Conservation (phyloP, 73 alveolate species). For the Paramecium tetraurelia region DNA sequence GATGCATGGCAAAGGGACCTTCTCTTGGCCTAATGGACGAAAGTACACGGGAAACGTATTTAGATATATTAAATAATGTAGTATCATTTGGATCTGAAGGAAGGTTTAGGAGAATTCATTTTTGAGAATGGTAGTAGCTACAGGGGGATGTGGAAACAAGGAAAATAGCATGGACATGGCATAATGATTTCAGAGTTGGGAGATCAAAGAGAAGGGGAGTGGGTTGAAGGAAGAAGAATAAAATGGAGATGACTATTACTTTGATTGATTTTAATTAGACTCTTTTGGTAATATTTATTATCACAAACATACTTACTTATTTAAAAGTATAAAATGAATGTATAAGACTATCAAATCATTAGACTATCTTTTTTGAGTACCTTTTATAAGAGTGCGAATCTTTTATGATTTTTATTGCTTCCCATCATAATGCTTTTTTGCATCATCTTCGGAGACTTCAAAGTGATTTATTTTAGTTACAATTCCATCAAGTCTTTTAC, state of each 20-base stretch:
- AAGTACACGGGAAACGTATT: constrained; percentile 9
- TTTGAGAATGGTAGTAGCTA: constrained; percentile 12
- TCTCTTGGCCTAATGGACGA: constrained; percentile 23
- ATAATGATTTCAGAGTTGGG: not conserved
- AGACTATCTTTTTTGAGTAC: not conserved
- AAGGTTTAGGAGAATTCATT: constrained; percentile 9
- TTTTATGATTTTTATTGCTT: not conserved
- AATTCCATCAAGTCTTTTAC: not conserved
- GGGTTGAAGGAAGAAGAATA: constrained; percentile 48
- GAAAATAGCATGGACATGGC: constrained; percentile 56
- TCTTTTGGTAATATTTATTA: not conserved
- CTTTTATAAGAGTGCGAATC: not conserved
- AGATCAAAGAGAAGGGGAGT: constrained; percentile 45
- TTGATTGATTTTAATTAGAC: constrained; percentile 6
- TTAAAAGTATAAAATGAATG: not conserved
- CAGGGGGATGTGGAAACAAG: constrained; percentile 43
- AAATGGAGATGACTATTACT: constrained; percentile 45
- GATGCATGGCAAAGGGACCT: constrained; percentile 24
- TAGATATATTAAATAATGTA: not conserved
- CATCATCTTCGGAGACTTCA: not conserved
- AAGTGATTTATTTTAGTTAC: not conserved
- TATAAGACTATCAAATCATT: not conserved
- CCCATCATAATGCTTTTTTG: not conserved
- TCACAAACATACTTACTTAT: not conserved
- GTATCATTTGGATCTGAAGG: not conserved